Evolutionary conservation across 2,329 filamentous ascomycete genomes (phyloP).

Genomic region (Talaromyces pinophilus): DNA sequence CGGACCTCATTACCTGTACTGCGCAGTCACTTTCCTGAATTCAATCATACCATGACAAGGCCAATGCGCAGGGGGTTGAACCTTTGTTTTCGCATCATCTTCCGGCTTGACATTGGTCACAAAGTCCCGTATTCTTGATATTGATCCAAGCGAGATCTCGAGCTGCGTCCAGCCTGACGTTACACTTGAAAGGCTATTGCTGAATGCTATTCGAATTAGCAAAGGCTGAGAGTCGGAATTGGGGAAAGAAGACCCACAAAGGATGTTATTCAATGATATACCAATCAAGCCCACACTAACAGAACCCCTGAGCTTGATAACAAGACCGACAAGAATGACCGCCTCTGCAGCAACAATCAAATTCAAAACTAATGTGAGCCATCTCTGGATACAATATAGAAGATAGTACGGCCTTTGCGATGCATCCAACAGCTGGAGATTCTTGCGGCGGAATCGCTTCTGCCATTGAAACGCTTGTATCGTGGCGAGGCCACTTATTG

Average conservation of each 20-base stretch:
- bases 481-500: conserved; percentile 56
- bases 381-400: conserved; percentile 59
- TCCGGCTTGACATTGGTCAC: conserved; percentile 35
- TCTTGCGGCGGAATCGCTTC: conserved; percentile 44
- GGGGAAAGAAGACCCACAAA: not conserved
- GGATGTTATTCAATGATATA: conserved; percentile 56
- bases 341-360: conserved; percentile 54
- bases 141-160: conserved; percentile 58
- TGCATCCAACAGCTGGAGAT: conserved; percentile 51
- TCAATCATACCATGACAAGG: conserved; percentile 13
- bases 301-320: conserved; percentile 46
- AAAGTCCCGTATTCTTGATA: conserved; percentile 57
- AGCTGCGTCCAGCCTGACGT: conserved; percentile 55
- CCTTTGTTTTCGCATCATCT: not conserved
- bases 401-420: conserved; percentile 61
- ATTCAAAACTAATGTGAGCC: conserved; percentile 56
- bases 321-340: conserved; percentile 51
- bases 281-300: conserved; percentile 54
- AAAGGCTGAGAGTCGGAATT: not conserved
- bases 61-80: not conserved
- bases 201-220: conserved; percentile 4
- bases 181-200: conserved; percentile 41
- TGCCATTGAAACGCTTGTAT: conserved; percentile 61
- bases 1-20: conserved; percentile 3
- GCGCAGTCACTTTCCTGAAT: not conserved